Conservation (phyloP, 2,329 filamentous ascomycete species). For the Aspergillus intermedius region DNA sequence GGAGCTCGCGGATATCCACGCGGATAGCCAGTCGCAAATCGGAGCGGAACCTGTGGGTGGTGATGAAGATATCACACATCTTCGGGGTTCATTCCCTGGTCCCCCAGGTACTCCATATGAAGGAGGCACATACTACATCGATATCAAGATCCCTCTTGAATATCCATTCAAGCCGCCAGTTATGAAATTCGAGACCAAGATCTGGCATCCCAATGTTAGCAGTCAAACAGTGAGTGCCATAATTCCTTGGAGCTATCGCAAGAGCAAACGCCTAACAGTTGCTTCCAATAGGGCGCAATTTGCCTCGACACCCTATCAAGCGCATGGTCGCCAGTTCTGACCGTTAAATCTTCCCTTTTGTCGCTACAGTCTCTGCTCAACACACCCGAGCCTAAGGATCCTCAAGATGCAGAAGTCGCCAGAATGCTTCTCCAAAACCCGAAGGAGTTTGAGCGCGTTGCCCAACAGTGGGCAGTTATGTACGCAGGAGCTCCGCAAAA, state of each 20-base stretch:
- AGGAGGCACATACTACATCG: slow-evolving; percentile 72
- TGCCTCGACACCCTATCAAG: slow-evolving; percentile 86
- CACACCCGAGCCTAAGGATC: slow-evolving; percentile 90
- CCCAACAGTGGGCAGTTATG: slow-evolving; percentile 82
- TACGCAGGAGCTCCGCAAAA: slow-evolving; percentile 68
- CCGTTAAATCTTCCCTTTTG: slow-evolving; percentile 89
- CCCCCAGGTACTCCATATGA: slow-evolving; percentile 92
- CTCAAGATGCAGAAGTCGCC: slow-evolving; percentile 93
- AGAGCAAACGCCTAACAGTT: neutral
- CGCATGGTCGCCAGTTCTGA: slow-evolving; percentile 93
- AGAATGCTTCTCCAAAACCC: slow-evolving; percentile 78
- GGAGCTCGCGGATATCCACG: slow-evolving; percentile 44
- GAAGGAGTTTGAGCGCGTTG: slow-evolving; percentile 70
- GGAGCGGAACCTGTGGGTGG: slow-evolving; percentile 57
- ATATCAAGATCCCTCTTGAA: slow-evolving; percentile 78
- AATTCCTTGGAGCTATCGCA: neutral
- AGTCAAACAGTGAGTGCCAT: slow-evolving; percentile 68
- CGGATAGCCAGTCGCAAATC: slow-evolving; percentile 71
- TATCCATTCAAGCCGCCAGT: slow-evolving; percentile 90
- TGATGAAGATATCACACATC: slow-evolving; percentile 67
- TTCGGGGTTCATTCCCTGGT: slow-evolving; percentile 75
- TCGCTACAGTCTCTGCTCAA: slow-evolving; percentile 90
- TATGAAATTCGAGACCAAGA: slow-evolving; percentile 87
- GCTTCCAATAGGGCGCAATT: slow-evolving; percentile 70
- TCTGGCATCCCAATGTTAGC: slow-evolving; percentile 97